Conservation (phyloP, 2,329 filamentous ascomycete species). For the Ophiostoma sp. region DNA sequence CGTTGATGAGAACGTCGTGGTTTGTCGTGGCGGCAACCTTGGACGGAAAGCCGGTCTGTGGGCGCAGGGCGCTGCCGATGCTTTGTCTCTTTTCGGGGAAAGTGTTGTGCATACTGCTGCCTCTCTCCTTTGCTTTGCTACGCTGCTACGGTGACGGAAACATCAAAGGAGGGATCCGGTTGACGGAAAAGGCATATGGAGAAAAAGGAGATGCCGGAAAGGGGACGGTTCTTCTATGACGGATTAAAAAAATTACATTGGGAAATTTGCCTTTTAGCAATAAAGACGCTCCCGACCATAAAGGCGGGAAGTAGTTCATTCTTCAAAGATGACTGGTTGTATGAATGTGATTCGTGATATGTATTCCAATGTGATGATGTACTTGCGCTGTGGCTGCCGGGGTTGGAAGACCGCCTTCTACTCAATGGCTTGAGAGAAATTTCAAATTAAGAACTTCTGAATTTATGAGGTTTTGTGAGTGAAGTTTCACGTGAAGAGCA, state of each 20-base stretch:
- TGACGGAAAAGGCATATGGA: conserved; percentile 5
- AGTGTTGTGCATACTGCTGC: background rate
- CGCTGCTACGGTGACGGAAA: background rate
- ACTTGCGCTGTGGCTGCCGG: too few species aligned
- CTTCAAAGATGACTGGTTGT: background rate
- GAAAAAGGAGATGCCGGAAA: background rate
- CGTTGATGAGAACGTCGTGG: conserved; percentile 28
- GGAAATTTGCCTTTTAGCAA: conserved; percentile 12
- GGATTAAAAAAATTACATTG: conserved; percentile 1
- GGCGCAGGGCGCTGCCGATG: background rate
- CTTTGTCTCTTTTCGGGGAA: background rate
- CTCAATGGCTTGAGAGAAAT: too few species aligned
- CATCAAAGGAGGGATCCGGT: background rate
- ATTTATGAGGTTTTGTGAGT: too few species aligned
- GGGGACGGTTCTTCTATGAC: conserved; percentile 10
- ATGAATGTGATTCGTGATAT: background rate
- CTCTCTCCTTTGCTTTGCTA: background rate
- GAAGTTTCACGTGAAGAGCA: too few species aligned
- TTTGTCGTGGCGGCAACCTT: conserved; percentile 22
- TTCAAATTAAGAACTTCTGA: too few species aligned
- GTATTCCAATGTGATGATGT: background rate
- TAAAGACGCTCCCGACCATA: background rate
- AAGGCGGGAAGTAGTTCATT: conserved; percentile 12
- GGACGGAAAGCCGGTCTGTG: conserved; percentile 10
- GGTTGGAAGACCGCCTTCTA: too few species aligned